Base-by-base conservation (phyloP, 768 basidiomycete species). In the Lactarius vividus region DNA sequence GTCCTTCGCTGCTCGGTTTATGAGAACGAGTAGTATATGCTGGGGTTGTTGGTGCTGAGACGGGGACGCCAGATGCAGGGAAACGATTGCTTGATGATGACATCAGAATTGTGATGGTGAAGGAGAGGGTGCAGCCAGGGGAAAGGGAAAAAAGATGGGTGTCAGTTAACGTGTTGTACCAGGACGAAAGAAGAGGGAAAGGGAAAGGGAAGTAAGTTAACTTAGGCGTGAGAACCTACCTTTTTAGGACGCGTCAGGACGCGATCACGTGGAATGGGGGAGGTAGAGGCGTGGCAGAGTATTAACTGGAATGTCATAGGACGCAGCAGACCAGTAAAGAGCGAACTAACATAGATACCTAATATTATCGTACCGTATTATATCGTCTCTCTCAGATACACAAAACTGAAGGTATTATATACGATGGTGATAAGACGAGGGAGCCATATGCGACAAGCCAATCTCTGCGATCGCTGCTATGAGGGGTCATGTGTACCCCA, bases 31-130 rank as follows among this genome's bases (percentile, higher is more conserved):
- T 69, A n/a, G 73, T 54, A 18, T 76, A 74, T 65, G 77, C 76
- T 44, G 81, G 81, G 23, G 81, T 79, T 11, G 78, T 79, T 35
- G 81, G 81, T 44, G 81, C 81, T 60, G 81, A 82, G 53, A 77
- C 77, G 55, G 80, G 77, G 56, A 72, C 72, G 66, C 63, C 62
- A 54, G 58, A 59, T 26, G 35, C n/a, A 62, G 62, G 52, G 46
- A 69, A 65, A 61, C 63, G 67, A 59, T 55, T 64, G 63, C 57
- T 63, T 57, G 69, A 52, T 46, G 68, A 63, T 33, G 67, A 65
- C 63, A 64, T 70, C 37, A 58, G 65, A 49, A 57, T 62, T 63
- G 67, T 62, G 28, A 59, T 33, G 59, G 67, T 64, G 59, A 62
- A 59, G 33, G 37, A 64, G 62, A 56, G 64, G 58, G 26, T 66